Base-by-base conservation (phyloP, 225 moss, liverwort and hornwort genomes). In the Polytrichum commune region DNA sequence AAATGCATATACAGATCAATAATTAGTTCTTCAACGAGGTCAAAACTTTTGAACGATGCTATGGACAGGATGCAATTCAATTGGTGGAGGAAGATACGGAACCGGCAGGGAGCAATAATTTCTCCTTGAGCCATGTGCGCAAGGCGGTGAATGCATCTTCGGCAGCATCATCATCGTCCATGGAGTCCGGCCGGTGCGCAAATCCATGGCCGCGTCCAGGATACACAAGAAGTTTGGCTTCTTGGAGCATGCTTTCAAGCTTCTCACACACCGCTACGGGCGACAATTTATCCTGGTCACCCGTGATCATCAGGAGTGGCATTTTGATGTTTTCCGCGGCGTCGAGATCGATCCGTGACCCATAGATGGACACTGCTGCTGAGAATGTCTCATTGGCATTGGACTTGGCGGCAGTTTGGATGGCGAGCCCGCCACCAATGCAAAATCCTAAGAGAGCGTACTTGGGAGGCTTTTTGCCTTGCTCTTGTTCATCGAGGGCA, bases 161-260 rank as follows among this genome's bases (percentile, higher is more conserved):
- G 29, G 89, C 76, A 53, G 78, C 93, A 35, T 92, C 91, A 73
- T 94, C 89, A 70, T 91, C 92, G 19, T 89, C 76, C 4, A 84
- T 53, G 57, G 77, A 84, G 7, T 80, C 79, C 1, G 92, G 92
- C 29, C 9, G 76, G 71, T 97, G 91, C 19, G 60, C 96, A 73
- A 97, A 97, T 2, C 60, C 92, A 79, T 97, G 91, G 25, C 91
- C 92, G 20, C 73, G 71, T 71, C 92, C 91, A 5, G 86, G 68
- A 76, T 88, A 97, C n/a, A 94, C 74, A 13, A 86, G 71, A 16
- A 82, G 82, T 69, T 85, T 84, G 19, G 93, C 83, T 10, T 86
- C 92, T 35, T 74, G 18, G 54, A 90, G 86, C 38, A 46, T 29
- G 62, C 78, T 77, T 74, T 92, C 86, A 22, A 96, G 33, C 24